phyloP scores from a whole-genome alignment of 768 basidiomycete species.

The Amylocystis lapponica region DNA sequence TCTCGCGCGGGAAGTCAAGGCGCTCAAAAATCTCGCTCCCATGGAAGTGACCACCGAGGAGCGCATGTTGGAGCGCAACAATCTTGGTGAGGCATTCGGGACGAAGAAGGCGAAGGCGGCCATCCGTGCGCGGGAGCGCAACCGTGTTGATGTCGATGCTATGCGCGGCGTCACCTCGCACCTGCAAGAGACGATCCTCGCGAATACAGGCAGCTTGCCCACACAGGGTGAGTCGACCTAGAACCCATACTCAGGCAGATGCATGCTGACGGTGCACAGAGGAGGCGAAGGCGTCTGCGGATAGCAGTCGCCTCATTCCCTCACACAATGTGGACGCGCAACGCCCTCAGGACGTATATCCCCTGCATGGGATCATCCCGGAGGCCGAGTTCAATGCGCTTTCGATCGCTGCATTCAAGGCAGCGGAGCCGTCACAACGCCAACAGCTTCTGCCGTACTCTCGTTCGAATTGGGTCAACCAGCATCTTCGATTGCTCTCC shows the following conservation, averaged over 20 bases:
- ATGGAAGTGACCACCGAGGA: constrained; percentile 46
- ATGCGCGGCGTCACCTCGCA: constrained; percentile 82
- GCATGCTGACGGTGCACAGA: constrained; percentile 34
- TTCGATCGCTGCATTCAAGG: constrained; percentile 47
- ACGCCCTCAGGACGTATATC: constrained; percentile 69
- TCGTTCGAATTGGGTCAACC: constrained; percentile 65
- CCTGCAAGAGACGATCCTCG: constrained; percentile 79
- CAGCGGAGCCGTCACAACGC: constrained; percentile 41
- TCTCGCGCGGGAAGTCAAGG: constrained; percentile 75
- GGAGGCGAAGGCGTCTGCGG: constrained; percentile 56
- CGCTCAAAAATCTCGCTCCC: constrained; percentile 60
- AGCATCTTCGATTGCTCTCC: constrained; percentile 46
- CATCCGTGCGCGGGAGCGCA: constrained; percentile 82
- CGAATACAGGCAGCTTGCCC: constrained; percentile 61
- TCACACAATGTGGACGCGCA: constrained; percentile 60
- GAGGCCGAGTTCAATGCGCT: constrained; percentile 77
- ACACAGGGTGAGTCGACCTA: constrained; percentile 48
- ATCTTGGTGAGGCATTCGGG: constrained; percentile 90
- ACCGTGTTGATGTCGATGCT: constrained; percentile 81
- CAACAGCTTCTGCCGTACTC: constrained; percentile 53
- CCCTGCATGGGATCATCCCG: constrained; percentile 70
- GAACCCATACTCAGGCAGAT: constrained; percentile 2
- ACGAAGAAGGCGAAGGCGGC: constrained; percentile 89
- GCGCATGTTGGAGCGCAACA: constrained; percentile 58
- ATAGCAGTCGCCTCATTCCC: constrained; percentile 71